Conservation (phyloP, 352 stramenopile genomes). For the Phytophthora ohioensis region DNA sequence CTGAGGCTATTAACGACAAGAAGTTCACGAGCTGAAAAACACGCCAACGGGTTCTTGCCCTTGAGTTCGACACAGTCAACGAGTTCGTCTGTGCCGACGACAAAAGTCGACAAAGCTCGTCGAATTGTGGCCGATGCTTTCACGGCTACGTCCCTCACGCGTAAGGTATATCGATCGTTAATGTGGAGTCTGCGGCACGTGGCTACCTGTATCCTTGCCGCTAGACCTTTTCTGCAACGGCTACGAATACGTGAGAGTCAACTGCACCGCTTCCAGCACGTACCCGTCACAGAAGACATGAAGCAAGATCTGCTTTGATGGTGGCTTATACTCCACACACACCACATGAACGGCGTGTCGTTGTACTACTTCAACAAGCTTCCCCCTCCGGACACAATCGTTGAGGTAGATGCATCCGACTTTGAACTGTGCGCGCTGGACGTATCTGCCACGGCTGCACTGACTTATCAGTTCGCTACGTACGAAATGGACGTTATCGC, state of each 20-base stretch:
- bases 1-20: conserved; percentile 20
- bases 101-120: neutral
- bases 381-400: conserved; percentile 10
- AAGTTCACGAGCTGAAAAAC: conserved; percentile 28
- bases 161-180: conserved; percentile 6
- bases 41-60: conserved; percentile 1
- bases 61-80: conserved; percentile 7
- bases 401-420: conserved; percentile 28
- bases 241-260: neutral
- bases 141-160: neutral
- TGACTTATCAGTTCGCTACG: conserved; percentile 4
- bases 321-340: conserved; percentile 11
- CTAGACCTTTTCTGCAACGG: conserved; percentile 15
- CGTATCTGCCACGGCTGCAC: neutral
- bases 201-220: conserved; percentile 25
- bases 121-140: neutral
- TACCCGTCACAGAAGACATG: conserved; percentile 16
- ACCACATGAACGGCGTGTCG: conserved; percentile 24
- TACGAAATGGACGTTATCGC: neutral
- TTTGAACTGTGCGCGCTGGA: conserved; percentile 16
- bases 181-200: conserved; percentile 22
- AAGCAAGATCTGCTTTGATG: conserved; percentile 28
- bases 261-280: conserved; percentile 1
- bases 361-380: conserved; percentile 25
- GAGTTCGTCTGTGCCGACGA: too few species aligned